Base-by-base conservation (phyloP, 768 basidiomycete genomes). In the Rhizopogon vinicolor region DNA sequence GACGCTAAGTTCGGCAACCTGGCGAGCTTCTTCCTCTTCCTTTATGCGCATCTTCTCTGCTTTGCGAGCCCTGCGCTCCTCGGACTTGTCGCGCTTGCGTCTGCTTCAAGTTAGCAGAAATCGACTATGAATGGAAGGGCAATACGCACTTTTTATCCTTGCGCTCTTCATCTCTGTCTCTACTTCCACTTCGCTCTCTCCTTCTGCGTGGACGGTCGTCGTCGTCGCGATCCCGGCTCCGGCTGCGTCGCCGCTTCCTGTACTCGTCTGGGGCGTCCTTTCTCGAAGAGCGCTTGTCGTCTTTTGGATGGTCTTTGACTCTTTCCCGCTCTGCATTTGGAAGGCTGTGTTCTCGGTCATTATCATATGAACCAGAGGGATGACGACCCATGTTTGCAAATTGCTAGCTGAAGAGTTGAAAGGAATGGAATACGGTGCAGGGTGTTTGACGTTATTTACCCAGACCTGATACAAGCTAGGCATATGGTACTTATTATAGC, bases 1-100 rank as follows among this genome's bases (percentile, higher is more conserved):
- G 60, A 97, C 89, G 61, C 93, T 95, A 42, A 98, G 81, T 71
- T 98, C 96, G 9, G 93, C 93, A 14, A 97, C 87, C 62, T 89
- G 87, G 28, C 95, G 86, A 22, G 91, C 88, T 65, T 97, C 93
- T 63, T 96, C 94, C 61, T 93, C 91, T 54, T 91, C 89, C 60
- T 76, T 84, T 42, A 84, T 80, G 35, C 88, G 81, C 65, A 83
- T 88, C 76, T 94, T 97, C 64, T 96, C 93, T 7, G 86, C 87
- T 65, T 91, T 96, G 59, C 93, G 83, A 14, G 87, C 89, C 62
- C 77, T 84, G 41, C 92, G 80, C 60, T 94, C 91, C 65, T 87
- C 86, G n/a, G 89, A 91, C 65, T 87, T 93, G 59, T 91, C 92
- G 37, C 91, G 80, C 65, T 89, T 93, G 55, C 86, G 86, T 65